Percentiles rank a stretch among this genome's conserved stretches.
phyloP scores from a whole-genome alignment of 768 basidiomycete genomes.

The Russula brevipes region DNA sequence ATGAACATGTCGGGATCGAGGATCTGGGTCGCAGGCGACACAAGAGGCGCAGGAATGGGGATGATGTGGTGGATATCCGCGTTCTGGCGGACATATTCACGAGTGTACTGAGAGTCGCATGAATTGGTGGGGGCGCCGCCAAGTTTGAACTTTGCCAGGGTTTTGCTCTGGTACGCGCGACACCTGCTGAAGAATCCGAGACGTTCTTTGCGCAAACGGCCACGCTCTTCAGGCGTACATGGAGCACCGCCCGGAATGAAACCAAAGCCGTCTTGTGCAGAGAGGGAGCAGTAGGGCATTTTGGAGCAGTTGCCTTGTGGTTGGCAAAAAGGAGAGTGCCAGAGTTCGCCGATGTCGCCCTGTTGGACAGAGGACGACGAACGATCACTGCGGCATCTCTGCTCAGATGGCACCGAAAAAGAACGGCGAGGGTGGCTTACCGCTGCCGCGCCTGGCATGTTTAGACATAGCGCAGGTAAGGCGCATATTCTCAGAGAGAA shows the following conservation, averaged over 20 bases:
- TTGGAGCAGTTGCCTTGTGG: neutral
- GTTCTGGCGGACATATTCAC: slow-evolving; percentile 5
- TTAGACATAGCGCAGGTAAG: slow-evolving; percentile 12
- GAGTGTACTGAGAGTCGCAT: neutral
- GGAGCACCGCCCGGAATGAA: slow-evolving; percentile 1
- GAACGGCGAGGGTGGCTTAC: neutral
- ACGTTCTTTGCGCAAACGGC: slow-evolving; percentile 13
- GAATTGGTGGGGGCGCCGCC: neutral
- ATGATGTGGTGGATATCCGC: neutral
- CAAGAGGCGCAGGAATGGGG: slow-evolving; percentile 8
- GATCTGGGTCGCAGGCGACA: slow-evolving; percentile 13
- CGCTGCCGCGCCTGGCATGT: neutral
- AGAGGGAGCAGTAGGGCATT: neutral
- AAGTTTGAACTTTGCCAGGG: slow-evolving; percentile 1
- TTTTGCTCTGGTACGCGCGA: neutral
- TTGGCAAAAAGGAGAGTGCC: neutral
- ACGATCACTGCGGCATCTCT: slow-evolving; percentile 2
- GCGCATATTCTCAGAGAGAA: slow-evolving; percentile 20
- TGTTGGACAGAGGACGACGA: slow-evolving; percentile 15
- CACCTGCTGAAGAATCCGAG: slow-evolving; percentile 13
- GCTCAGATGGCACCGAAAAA: neutral
- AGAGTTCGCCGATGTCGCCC: neutral
- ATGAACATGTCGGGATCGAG: neutral
- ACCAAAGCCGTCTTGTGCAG: slow-evolving; percentile 18
- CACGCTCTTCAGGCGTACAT: slow-evolving; percentile 7